Evolutionary conservation across 768 basidiomycete species (phyloP), one percentile per base, ranked within the genome.

Genomic region (Suillus cothurnatus): DNA sequence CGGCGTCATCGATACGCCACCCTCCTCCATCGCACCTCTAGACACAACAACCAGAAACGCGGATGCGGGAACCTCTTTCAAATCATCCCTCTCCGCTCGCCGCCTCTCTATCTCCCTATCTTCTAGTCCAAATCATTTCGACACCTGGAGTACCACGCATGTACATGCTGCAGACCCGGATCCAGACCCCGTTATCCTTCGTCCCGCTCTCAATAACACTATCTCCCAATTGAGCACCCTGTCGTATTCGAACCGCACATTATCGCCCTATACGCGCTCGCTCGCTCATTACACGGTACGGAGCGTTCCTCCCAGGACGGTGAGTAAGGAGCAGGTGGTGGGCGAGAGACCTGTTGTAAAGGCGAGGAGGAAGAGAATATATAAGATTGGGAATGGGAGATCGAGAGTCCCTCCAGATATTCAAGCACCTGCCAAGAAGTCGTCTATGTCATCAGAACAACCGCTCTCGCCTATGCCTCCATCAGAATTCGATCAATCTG

Each of bases 281-380:
- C 82, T 95, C 34, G 90, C 92, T 66, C 95, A 97, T 76, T 96
- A 97, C 75, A 94, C 95, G 1, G 94, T 97, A 15, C 86, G 95
- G 38, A 94, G 93, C 65, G 92, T 90, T 28, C 95, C 94, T 0
- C 92, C 89, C 23, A 81, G 86, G 39, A 72, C 74, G 9, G 74
- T 76, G 65, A 70, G 76, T 53, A 73, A 77, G 21, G 74, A 71
- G 31, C 73, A 77, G 14, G 70, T 70, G 8, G 68, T 75, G 0
- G 76, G 74, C 21, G 85, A 87, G 63, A 80, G 81, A 32, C 86
- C 81, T 58, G 86, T 87, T 3, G 80, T 88, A 15, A 93, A 91
- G 72, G 95, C 93, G 14, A 85, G 81, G 69, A 79, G 95, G 65
- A 95, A 93, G 73, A 84, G 95, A 52, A 87, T 84, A 14, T 89